A percentile compares a stretch with the other conserved stretches of the same genome.
These are phyloP conservation scores for Pisolithus microcarpus DNA, from an alignment of 768 basidiomycete genomes.

Conservation along the genomic window DNA sequence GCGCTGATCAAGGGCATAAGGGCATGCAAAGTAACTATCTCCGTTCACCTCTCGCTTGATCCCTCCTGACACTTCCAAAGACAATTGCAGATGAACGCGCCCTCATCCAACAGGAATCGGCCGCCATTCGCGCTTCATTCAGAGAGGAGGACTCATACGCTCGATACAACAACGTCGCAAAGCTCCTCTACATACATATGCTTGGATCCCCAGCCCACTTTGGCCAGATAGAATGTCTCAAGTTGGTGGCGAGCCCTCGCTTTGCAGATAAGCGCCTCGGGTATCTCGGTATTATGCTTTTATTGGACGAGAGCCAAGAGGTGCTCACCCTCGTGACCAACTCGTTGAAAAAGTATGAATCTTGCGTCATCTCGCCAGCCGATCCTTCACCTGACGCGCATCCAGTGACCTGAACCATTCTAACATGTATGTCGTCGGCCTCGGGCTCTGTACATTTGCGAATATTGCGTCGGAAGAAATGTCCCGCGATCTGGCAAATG, in stretches of 20 bases:
- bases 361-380: background rate
- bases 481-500: constrained; percentile 96
- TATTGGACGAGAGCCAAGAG: constrained; percentile 96
- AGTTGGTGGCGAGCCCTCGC: constrained; percentile 88
- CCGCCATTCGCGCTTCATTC: constrained; percentile 94
- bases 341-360: constrained; percentile 87
- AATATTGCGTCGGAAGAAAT: constrained; percentile 99
- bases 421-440: constrained; percentile 97
- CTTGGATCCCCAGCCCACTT: constrained; percentile 98
- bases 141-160: constrained; percentile 94
- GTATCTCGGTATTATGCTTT: constrained; percentile 95
- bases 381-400: constrained; percentile 8
- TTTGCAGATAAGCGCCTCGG: constrained; percentile 96
- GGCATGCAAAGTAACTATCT: constrained; percentile 74
- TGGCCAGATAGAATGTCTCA: constrained; percentile 96
- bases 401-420: constrained; percentile 97
- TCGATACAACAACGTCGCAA: constrained; percentile 95
- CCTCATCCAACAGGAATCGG: constrained; percentile 95
- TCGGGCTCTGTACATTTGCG: constrained; percentile 96
- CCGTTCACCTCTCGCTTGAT: constrained; percentile 12
- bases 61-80: constrained; percentile 36
- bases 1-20: constrained; percentile 98
- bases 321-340: constrained; percentile 96
- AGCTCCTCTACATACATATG: constrained; percentile 98
- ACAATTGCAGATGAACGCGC: constrained; percentile 97